These are phyloP conservation scores for Mycena metata DNA, from an alignment of 768 basidiomycete species.

Conservation along the genomic window DNA sequence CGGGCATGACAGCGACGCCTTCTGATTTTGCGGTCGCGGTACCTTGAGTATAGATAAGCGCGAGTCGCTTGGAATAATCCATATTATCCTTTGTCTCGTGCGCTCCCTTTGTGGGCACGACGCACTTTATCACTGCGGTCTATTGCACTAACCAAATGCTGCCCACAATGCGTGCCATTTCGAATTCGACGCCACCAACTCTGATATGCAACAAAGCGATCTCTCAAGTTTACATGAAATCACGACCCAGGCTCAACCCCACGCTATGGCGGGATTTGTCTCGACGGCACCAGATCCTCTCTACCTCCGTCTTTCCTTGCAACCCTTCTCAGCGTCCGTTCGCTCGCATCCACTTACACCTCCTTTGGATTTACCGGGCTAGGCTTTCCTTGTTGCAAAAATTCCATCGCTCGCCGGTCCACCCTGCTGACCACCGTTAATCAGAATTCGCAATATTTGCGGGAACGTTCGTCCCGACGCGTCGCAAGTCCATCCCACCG, in stretches of 20 bases:
- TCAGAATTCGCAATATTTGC: background rate
- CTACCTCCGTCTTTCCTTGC: background rate
- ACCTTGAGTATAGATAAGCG: background rate
- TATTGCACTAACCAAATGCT: slow-evolving; percentile 17
- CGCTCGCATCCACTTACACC: no score
- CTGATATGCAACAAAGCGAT: background rate
- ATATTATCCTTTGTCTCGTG: background rate
- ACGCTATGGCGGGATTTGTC: no score
- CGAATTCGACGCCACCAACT: slow-evolving; percentile 20
- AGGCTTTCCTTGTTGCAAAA: no score
- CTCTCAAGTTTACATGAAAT: no score
- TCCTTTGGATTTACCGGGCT: no score
- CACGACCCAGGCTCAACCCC: background rate
- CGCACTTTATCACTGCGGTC: background rate
- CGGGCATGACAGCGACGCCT: slow-evolving; percentile 9
- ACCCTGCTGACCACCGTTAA: background rate
- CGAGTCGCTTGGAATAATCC: background rate
- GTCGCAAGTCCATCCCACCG: slow-evolving; percentile 1
- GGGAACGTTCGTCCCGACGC: background rate
- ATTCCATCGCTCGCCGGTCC: no score
- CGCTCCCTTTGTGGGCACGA: background rate
- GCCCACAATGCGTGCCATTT: background rate
- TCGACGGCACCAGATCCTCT: background rate
- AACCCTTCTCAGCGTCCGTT: background rate
- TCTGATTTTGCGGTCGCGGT: slow-evolving; percentile 1